Conservation (phyloP, 2,329 filamentous ascomycete genomes). For the Didymella arachidicola region DNA sequence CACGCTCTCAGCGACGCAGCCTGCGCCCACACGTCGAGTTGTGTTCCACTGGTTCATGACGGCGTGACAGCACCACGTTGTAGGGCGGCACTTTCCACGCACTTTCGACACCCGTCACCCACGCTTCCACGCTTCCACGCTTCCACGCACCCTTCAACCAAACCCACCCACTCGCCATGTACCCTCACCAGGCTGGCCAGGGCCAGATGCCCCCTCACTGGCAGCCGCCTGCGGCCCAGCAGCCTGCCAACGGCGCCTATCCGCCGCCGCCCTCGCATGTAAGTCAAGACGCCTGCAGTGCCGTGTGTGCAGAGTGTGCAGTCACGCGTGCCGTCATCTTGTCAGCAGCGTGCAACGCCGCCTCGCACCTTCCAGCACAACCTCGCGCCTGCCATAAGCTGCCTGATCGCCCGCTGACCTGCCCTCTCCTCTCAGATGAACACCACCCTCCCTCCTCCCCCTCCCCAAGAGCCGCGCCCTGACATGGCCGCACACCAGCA, state of each 20-base stretch:
- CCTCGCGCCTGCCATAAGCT: slow-evolving; percentile 20
- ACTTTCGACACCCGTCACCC: slow-evolving; percentile 11
- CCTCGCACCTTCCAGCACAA: slow-evolving; percentile 2
- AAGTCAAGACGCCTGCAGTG: slow-evolving; percentile 35
- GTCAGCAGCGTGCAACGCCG: slow-evolving; percentile 15
- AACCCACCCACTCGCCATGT: slow-evolving; percentile 34
- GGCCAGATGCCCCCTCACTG: slow-evolving; percentile 51
- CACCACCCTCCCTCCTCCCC: slow-evolving; percentile 44
- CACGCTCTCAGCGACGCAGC: slow-evolving; percentile 16
- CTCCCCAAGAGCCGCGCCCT: slow-evolving; percentile 50
- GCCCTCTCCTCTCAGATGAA: slow-evolving; percentile 41
- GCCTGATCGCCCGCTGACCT: slow-evolving; percentile 28
- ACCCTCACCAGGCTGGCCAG: slow-evolving; percentile 48
- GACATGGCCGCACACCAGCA: slow-evolving; percentile 58
- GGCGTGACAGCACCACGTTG: slow-evolving; percentile 39
- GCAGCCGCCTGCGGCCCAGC: slow-evolving; percentile 45
- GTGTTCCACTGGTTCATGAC: slow-evolving; percentile 37
- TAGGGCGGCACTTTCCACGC: slow-evolving; percentile 23
- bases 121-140: slow-evolving; percentile 10
- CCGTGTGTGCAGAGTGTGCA: neutral
- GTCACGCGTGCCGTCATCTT: slow-evolving; percentile 2
- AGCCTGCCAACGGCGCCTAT: slow-evolving; percentile 49
- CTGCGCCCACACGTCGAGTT: slow-evolving; percentile 16
- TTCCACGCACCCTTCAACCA: neutral
- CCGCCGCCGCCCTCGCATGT: slow-evolving; percentile 46